Percentiles rank a stretch among this genome's conserved stretches.
Evolutionary conservation across 352 stramenopile species (phyloP).

Genomic region (Pythium utonaiense): DNA sequence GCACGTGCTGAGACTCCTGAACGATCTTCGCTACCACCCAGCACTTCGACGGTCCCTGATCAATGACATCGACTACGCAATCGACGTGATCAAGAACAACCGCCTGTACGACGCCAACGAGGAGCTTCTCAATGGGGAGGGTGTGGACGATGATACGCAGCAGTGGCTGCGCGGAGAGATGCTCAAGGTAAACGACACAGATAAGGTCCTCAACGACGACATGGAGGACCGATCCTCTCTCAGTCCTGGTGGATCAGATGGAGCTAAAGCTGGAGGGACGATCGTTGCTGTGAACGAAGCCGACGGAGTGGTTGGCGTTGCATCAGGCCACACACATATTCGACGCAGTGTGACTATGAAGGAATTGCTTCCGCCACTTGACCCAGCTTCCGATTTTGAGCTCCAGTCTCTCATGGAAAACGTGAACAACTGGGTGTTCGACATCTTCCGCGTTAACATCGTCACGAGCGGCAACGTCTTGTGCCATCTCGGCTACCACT

Average conservation of each 20-base stretch:
- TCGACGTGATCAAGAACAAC: constrained; percentile 86
- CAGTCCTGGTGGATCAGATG: background rate
- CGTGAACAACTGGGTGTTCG: constrained; percentile 63
- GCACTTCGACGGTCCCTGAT: constrained; percentile 46
- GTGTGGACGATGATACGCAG: constrained; percentile 78
- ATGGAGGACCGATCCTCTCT: constrained; percentile 24
- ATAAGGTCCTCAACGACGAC: constrained; percentile 52
- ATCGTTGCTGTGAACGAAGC: constrained; percentile 6
- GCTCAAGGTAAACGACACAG: constrained; percentile 63
- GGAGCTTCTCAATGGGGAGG: constrained; percentile 53
- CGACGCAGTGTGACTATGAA: constrained; percentile 54
- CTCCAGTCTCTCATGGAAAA: constrained; percentile 60
- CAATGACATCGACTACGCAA: constrained; percentile 73
- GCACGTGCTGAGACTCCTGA: constrained; percentile 65
- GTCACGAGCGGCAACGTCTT: constrained; percentile 71
- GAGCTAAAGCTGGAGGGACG: constrained; percentile 9
- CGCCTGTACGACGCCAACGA: constrained; percentile 79
- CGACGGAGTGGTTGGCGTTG: background rate
- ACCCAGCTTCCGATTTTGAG: constrained; percentile 62
- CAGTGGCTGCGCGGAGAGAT: constrained; percentile 82
- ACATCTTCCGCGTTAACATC: constrained; percentile 70
- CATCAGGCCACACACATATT: background rate
- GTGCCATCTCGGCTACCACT: constrained; percentile 69
- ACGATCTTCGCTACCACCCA: constrained; percentile 78
- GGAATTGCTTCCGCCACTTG: constrained; percentile 52